Percentiles rank a stretch among this genome's conserved stretches.
Evolutionary conservation across 495 filamentous ascomycete genomes (phyloP).

Genomic region (Baudoinia panamericana): DNA sequence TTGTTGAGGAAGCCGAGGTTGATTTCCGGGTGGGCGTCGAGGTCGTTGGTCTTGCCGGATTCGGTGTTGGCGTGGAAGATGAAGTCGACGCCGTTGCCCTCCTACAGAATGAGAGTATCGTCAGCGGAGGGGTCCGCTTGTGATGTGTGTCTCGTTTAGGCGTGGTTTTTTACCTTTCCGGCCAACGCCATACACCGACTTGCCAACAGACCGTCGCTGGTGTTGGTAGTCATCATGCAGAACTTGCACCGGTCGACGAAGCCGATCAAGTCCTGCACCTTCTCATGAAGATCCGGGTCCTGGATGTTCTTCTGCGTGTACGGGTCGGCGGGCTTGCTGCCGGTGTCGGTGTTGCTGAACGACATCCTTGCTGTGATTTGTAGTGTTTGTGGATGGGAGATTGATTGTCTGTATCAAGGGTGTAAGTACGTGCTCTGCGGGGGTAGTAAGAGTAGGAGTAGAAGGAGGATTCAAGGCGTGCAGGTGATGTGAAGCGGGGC

Average conservation of each 20-base stretch:
- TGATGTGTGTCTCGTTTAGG: too few relatives aligned
- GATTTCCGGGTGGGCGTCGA: slow-evolving; percentile 57
- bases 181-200: slow-evolving; percentile 85
- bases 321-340: slow-evolving; percentile 54
- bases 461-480: too few relatives aligned
- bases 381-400: slow-evolving; percentile 1
- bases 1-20: slow-evolving; percentile 78
- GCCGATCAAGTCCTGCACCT: slow-evolving; percentile 58
- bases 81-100: slow-evolving; percentile 67
- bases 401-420: background rate
- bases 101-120: slow-evolving; percentile 42
- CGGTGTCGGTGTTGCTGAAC: slow-evolving; percentile 48
- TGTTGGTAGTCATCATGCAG: slow-evolving; percentile 58
- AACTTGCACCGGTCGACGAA: slow-evolving; percentile 66
- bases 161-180: slow-evolving; percentile 46
- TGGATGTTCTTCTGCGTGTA: slow-evolving; percentile 66
- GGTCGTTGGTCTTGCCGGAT: slow-evolving; percentile 80
- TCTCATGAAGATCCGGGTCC: slow-evolving; percentile 51
- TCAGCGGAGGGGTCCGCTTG: too few relatives aligned
- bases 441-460: too few relatives aligned
- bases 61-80: slow-evolving; percentile 92
- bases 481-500: too few relatives aligned
- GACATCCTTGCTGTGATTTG: slow-evolving; percentile 26
- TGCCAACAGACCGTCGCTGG: slow-evolving; percentile 44
- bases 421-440: too few relatives aligned